Evolutionary conservation across 129 eudicot genomes (phyloP).

Genomic region (Silybum marianum): DNA sequence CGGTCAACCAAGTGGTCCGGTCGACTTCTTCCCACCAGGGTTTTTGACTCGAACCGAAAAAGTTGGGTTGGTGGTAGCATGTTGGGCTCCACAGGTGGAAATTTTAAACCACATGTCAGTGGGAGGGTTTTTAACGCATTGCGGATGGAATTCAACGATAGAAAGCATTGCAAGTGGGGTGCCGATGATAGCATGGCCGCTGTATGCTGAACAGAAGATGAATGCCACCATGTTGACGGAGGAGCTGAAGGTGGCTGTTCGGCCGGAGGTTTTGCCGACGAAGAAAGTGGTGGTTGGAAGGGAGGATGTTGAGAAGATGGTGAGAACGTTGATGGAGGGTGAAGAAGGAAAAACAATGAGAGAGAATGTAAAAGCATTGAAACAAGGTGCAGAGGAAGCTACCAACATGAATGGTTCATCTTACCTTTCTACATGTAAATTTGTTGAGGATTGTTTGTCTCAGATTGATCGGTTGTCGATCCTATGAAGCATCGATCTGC

Average conservation of each 20-base stretch:
- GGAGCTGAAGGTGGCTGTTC: slow-evolving; percentile 54
- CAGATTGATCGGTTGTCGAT: neutral
- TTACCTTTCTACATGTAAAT: slow-evolving; percentile 30
- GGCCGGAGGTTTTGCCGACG: slow-evolving; percentile 43
- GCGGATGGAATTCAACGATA: slow-evolving; percentile 69
- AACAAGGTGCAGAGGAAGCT: slow-evolving; percentile 32
- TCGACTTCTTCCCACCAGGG: slow-evolving; percentile 45
- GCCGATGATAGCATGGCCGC: slow-evolving; percentile 68
- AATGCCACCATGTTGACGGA: slow-evolving; percentile 54
- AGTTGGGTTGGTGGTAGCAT: slow-evolving; percentile 40
- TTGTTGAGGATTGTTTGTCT: slow-evolving; percentile 35
- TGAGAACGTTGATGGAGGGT: slow-evolving; percentile 39
- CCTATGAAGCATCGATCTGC: neutral
- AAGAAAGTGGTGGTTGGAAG: slow-evolving; percentile 51
- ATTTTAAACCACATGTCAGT: slow-evolving; percentile 47
- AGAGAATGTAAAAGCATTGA: slow-evolving; percentile 37
- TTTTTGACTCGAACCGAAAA: slow-evolving; percentile 39
- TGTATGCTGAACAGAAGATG: slow-evolving; percentile 59
- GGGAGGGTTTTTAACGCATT: slow-evolving; percentile 59
- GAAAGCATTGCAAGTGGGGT: slow-evolving; percentile 56
- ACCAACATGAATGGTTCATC: slow-evolving; percentile 41
- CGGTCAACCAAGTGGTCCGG: slow-evolving; percentile 8
- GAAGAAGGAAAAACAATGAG: slow-evolving; percentile 39
- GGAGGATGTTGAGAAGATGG: slow-evolving; percentile 59
- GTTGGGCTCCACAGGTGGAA: slow-evolving; percentile 60